Evolutionary conservation across 169 alveolate species (phyloP), one percentile per base, ranked within the genome.

Genomic region (Cyclospora cayetanensis): DNA sequence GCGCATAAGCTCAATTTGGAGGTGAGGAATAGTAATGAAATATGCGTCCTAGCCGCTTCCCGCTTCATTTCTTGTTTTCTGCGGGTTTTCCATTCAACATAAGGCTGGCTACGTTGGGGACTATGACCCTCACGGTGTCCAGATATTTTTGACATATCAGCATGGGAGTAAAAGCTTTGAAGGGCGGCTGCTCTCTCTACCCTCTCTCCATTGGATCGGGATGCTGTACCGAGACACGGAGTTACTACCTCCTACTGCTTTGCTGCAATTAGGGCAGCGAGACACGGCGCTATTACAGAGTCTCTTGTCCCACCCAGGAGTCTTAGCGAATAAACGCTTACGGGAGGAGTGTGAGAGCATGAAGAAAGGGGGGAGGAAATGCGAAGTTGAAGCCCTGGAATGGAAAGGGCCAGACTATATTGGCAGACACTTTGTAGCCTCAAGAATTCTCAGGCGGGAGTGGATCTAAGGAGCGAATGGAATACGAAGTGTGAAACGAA

Each of bases 41-140:
- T 0, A n/a, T 2, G 74, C 0, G 29, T 35, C 1, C 34, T 9
- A 31, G 63, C 25, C 52, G 52, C 22, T 39, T 37, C 86, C 52
- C 25, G n/a, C 0, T 22, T 18, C 12, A 0, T 82, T 55, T 55
- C 0, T 27, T 25, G 22, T 7, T 7, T 82, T 0, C 37, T 20
- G 37, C 74, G 9, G 74, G 35, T 0, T 1, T 31, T 60, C 34
- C 74, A 0, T 0, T 18, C 34, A 25, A 60, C 52, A 42, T 12
- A 63, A 90, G 93, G 55, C 76, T 15, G 93, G 70, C 11, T 90
- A 42, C 37, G 68, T 90, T 35, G 93, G 93, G 2, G 93, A 90
- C 90, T 90, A 34, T 53, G 93, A 90, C 90, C 93, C 93, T 25
- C 93, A 90, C 63, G 93, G 93, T 41, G 22, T 90, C 31, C 15